Percentiles rank a stretch among this genome's conserved stretches.
Conservation (phyloP, 176 grass and related monocot species). For the Triticum turgidum region DNA sequence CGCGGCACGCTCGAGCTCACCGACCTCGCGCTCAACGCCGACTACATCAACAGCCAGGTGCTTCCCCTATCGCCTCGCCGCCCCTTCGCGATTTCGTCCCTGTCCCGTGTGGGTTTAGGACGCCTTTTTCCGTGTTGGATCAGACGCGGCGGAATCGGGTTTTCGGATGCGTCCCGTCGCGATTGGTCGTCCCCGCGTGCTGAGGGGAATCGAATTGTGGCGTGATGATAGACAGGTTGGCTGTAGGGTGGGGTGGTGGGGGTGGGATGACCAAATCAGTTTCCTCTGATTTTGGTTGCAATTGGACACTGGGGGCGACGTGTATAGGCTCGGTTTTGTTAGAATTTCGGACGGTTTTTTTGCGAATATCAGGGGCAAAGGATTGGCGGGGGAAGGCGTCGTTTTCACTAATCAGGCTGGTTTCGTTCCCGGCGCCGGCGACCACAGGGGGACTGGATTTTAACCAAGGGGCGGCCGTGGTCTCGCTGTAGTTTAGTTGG, state of each 20-base stretch:
- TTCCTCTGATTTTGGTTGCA: slow-evolving; percentile 12
- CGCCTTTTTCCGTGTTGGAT: neutral
- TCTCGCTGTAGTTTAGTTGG: neutral
- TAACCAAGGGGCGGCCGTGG: neutral
- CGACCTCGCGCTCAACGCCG: slow-evolving; percentile 89
- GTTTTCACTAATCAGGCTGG: neutral
- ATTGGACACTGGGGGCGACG: neutral
- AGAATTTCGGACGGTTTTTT: neutral
- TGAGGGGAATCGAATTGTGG: neutral
- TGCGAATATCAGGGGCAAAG: neutral
- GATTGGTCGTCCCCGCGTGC: neutral
- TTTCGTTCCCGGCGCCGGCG: neutral
- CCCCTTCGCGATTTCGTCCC: neutral
- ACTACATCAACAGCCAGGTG: slow-evolving; percentile 84
- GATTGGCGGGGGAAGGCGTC: neutral
- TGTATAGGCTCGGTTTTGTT: neutral
- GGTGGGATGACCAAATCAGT: neutral
- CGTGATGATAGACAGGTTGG: neutral
- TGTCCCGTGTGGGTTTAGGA: neutral
- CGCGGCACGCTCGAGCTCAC: slow-evolving; percentile 63
- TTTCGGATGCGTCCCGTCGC: neutral
- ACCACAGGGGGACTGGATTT: neutral
- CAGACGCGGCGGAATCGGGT: neutral
- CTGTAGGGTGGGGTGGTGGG: neutral
- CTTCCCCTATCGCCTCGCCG: neutral